These are phyloP conservation scores for Brassica napus DNA, from an alignment of 345 rosid genomes.

Conservation along the genomic window DNA sequence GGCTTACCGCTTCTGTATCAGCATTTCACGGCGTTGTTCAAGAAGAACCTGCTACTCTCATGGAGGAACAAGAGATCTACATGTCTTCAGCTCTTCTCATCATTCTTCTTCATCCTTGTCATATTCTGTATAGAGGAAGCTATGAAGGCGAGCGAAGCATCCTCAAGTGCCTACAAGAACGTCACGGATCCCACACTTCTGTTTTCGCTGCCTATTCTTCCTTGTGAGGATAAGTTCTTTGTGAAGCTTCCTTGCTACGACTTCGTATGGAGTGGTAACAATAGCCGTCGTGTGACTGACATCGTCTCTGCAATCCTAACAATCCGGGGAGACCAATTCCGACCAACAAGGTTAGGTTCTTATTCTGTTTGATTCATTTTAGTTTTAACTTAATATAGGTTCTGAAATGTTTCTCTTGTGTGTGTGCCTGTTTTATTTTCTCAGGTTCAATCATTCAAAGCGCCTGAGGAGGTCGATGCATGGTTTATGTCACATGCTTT, in stretches of 20 bases:
- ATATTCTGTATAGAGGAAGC: conserved; percentile 66
- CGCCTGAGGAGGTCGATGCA: conserved; percentile 58
- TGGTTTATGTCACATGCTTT: conserved; percentile 63
- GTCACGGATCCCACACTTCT: conserved; percentile 53
- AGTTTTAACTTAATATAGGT: background rate
- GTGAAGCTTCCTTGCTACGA: conserved; percentile 63
- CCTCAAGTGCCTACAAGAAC: conserved; percentile 42
- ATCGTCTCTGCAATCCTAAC: conserved; percentile 59
- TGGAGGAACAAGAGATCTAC: conserved; percentile 80
- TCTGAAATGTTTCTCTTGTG: too few species aligned
- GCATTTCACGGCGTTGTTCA: conserved; percentile 62
- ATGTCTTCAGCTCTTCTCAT: conserved; percentile 79
- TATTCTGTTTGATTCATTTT: background rate
- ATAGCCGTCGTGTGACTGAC: conserved; percentile 36
- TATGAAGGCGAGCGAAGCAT: conserved; percentile 28
- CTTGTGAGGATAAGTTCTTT: conserved; percentile 78
- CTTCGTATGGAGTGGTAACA: conserved; percentile 89
- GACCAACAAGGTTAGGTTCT: conserved; percentile 42
- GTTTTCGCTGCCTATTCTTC: conserved; percentile 58
- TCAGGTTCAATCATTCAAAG: conserved; percentile 73
- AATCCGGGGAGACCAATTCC: conserved; percentile 76
- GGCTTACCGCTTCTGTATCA: conserved; percentile 54
- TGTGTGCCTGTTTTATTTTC: background rate
- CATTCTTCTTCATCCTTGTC: conserved; percentile 79
- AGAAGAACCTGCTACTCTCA: conserved; percentile 73